Conservation (phyloP, 2,329 filamentous ascomycete genomes). For the Didymella segeticola region DNA sequence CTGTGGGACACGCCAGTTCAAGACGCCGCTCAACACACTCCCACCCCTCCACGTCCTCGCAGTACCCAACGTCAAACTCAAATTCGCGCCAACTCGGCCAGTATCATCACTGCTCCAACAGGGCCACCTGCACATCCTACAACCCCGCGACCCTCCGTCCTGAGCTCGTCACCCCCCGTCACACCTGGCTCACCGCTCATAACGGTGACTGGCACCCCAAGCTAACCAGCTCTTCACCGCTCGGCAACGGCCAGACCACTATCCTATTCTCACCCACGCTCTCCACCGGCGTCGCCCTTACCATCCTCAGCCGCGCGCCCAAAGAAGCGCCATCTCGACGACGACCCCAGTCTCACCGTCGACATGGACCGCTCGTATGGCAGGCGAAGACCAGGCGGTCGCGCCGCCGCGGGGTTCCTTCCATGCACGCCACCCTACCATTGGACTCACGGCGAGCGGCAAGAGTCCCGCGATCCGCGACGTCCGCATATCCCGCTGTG, state of each 20-base stretch:
- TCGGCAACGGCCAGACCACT: slow-evolving; percentile 88
- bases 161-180: slow-evolving; percentile 86
- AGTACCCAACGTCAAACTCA: slow-evolving; percentile 84
- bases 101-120: slow-evolving; percentile 85
- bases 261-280: slow-evolving; percentile 88
- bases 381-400: slow-evolving; percentile 73
- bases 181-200: slow-evolving; percentile 84
- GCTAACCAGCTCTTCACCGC: slow-evolving; percentile 94
- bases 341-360: slow-evolving; percentile 80
- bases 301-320: slow-evolving; percentile 89
- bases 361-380: slow-evolving; percentile 77
- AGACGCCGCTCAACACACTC: slow-evolving; percentile 83
- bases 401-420: slow-evolving; percentile 56
- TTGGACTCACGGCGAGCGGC: slow-evolving; percentile 80
- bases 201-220: slow-evolving; percentile 88
- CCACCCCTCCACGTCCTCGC: slow-evolving; percentile 81
- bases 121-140: slow-evolving; percentile 87
- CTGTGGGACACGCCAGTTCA: slow-evolving; percentile 99
- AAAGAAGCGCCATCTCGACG: slow-evolving; percentile 97
- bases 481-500: slow-evolving; percentile 82
- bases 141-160: slow-evolving; percentile 89
- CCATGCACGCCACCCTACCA: slow-evolving; percentile 68
- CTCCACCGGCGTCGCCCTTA: slow-evolving; percentile 80
- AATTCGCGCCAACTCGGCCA: slow-evolving; percentile 85
- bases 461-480: slow-evolving; percentile 75